Conservation (phyloP, 2,329 filamentous ascomycete species). For the Lachnellula arida region DNA sequence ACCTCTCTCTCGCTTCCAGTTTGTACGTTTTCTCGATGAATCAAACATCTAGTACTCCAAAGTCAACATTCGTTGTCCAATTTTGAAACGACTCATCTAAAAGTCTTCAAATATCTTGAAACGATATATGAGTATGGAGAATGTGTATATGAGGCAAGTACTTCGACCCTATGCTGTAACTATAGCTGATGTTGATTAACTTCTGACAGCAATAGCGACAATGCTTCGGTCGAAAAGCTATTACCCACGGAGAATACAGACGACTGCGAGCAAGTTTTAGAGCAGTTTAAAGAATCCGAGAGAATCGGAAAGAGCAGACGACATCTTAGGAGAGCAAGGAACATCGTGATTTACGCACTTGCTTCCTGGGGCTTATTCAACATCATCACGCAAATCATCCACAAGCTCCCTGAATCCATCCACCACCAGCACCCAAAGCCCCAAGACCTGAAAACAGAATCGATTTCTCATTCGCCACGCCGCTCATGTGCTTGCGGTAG, state of each 20-base stretch:
- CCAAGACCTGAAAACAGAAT: background rate
- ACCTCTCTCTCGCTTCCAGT: too few species aligned
- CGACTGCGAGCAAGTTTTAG: background rate
- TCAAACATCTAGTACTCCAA: too few species aligned
- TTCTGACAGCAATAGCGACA: background rate
- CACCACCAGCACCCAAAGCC: background rate
- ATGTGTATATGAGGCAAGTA: background rate
- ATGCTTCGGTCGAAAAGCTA: background rate
- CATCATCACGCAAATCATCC: background rate
- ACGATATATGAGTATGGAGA: background rate
- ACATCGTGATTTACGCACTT: background rate
- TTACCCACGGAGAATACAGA: background rate
- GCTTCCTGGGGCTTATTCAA: background rate
- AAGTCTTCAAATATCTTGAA: too few species aligned
- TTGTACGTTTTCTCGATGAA: too few species aligned
- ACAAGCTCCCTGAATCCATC: background rate
- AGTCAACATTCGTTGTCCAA: too few species aligned
- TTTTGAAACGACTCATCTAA: too few species aligned
- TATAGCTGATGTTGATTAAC: background rate
- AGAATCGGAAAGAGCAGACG: background rate
- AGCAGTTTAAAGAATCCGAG: background rate
- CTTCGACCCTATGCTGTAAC: background rate
- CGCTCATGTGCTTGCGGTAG: conserved; percentile 32
- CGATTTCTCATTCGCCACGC: background rate
- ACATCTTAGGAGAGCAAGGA: background rate